A percentile compares a stretch with the other conserved stretches of the same genome.
phyloP scores from a whole-genome alignment of 768 basidiomycete genomes.

The Phaeolepiota aurea region DNA sequence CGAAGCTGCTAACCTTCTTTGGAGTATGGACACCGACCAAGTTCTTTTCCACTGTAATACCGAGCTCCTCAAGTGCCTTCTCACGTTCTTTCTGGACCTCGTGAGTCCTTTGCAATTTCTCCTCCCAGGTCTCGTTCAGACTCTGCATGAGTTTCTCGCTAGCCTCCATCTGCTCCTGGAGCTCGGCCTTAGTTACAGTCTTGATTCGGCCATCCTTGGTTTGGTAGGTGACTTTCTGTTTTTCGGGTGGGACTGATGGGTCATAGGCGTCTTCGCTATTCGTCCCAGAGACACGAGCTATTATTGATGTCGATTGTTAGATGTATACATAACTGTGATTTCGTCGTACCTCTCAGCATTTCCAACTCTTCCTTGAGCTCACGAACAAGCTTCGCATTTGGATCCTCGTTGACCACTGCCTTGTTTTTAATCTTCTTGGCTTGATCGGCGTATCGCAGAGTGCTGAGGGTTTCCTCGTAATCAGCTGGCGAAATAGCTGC shows the following conservation, averaged over 20 bases:
- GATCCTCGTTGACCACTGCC: conserved; percentile 98
- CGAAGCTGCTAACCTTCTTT: conserved; percentile 65
- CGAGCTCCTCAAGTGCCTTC: conserved; percentile 94
- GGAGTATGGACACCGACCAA: conserved; percentile 96
- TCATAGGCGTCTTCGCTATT: conserved; percentile 74
- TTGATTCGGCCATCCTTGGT: conserved; percentile 90
- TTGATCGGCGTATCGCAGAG: conserved; percentile 94
- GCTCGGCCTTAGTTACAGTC: conserved; percentile 93
- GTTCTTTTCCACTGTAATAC: conserved; percentile 96
- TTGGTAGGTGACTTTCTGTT: conserved; percentile 92
- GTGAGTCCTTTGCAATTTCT: conserved; percentile 86
- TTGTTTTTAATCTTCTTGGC: conserved; percentile 99
- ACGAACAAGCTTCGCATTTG: conserved; percentile 96
- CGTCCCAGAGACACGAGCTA: conserved; percentile 69
- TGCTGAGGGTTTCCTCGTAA: conserved; percentile 96
- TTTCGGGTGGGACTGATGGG: conserved; percentile 82
- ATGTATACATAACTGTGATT: conserved; percentile 14
- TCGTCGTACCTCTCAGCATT: conserved; percentile 66
- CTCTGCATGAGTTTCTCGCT: conserved; percentile 94
- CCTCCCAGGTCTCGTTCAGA: conserved; percentile 93
- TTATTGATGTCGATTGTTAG: neutral
- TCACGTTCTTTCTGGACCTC: conserved; percentile 96
- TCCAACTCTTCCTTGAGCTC: conserved; percentile 99
- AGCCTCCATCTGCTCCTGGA: conserved; percentile 94
- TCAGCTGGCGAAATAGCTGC: conserved; percentile 98